Base-by-base conservation (phyloP, 208 protist species). In the Balamuthia mandrillaris region DNA sequence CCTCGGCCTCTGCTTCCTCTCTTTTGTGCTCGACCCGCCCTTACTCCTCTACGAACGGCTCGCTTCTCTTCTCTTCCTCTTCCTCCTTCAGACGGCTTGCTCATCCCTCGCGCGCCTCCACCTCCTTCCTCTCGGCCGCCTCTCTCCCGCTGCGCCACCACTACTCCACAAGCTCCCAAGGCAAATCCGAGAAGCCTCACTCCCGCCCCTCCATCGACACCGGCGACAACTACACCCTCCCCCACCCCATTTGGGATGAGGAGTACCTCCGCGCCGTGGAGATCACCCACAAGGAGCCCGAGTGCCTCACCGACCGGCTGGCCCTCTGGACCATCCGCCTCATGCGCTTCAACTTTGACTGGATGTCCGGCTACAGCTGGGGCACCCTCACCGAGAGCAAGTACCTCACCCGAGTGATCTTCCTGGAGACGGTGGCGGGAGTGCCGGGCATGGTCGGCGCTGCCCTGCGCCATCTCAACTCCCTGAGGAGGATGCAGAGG, bases 401-500 rank as follows among this genome's bases (percentile, higher is more conserved):
- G 54, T 88, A 41, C 35, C 83, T 90, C 1, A 42, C 83, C 24
- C 92, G 93, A 31, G 87, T 91, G 37, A 85, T 95, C 61, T 94
- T 95, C 66, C 87, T 96, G 16, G 94, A 96, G 85, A 95, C 92
- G 3, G 88, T 95, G 14, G 94, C 92, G 4, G 90, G 79, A 12
- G 72, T 95, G 4, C 92, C 94, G 14, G 93, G 94, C 2, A 93
- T 94, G 87, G 93, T 95, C 21, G 95, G 88, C 0, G 94, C 89
- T n/a, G 88, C 85, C 72, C 33, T 94, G 5, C 89, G 94, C 31
- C 95, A 96, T 78, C 79, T 96, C 1, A 82, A 61, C 7, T 95
- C 90, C 12, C 88, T 96, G n/a, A 88, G 95, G 27, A 70, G 31
- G n/a, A 93, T 94, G 91, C 16, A 89, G 41, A 87, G 90, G 74